phyloP scores from a whole-genome alignment of 257 asterid genomes.

The Solanum chaucha region DNA sequence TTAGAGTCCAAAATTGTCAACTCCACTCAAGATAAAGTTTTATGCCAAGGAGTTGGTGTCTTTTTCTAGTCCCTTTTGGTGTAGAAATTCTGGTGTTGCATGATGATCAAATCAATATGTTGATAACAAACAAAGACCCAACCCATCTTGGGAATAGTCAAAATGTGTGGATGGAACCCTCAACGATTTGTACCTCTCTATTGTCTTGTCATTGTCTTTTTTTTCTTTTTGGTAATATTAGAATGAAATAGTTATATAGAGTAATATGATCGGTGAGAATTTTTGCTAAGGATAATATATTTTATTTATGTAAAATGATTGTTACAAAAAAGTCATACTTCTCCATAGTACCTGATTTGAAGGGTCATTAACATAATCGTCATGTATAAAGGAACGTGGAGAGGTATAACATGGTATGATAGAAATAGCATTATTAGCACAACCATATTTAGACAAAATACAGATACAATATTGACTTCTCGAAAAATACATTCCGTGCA shows the following conservation, averaged over 20 bases:
- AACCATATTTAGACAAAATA: not conserved
- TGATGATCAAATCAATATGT: not conserved
- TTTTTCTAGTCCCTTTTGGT: not conserved
- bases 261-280: not conserved
- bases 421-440: not conserved
- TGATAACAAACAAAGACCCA: not conserved
- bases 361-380: not conserved
- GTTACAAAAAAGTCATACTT: not conserved
- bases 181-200: not conserved
- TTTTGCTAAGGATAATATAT: not conserved
- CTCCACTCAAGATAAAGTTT: not conserved
- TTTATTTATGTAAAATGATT: not conserved
- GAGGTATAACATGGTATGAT: not conserved
- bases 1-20: not conserved
- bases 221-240: not conserved
- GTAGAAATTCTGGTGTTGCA: not conserved
- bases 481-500: not conserved
- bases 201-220: not conserved
- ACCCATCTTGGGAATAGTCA: not conserved
- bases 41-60: not conserved
- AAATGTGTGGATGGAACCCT: not conserved
- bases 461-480: not conserved
- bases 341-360: not conserved
- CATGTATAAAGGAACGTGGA: not conserved
- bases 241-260: not conserved